These are phyloP conservation scores for Ailanthus altissimus DNA, from an alignment of 345 rosid genomes.

Conservation along the genomic window DNA sequence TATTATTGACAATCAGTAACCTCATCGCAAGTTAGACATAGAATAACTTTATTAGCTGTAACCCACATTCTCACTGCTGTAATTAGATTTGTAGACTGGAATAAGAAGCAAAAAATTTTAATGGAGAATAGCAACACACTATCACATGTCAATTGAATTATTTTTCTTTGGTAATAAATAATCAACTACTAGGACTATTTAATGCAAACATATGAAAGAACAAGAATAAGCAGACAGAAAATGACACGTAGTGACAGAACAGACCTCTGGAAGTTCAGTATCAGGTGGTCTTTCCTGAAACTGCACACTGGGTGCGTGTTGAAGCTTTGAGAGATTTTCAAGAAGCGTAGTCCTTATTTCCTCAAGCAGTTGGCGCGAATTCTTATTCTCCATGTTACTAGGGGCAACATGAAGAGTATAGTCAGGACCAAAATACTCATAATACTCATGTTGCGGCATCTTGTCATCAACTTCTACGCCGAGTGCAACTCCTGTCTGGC, in stretches of 20 bases:
- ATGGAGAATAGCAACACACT: background rate
- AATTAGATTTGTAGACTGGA: background rate
- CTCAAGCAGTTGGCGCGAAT: conserved; percentile 69
- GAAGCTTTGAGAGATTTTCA: conserved; percentile 84
- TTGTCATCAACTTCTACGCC: conserved; percentile 67
- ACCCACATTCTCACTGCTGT: background rate
- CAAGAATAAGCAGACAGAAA: background rate
- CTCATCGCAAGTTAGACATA: background rate
- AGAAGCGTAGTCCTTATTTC: conserved; percentile 82
- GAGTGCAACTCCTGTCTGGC: conserved; percentile 68
- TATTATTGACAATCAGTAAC: conserved; percentile 17
- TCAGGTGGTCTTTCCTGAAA: conserved; percentile 92
- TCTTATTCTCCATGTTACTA: conserved; percentile 70
- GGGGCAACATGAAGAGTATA: conserved; percentile 71
- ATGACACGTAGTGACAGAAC: conserved; percentile 14
- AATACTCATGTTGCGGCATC: conserved; percentile 70
- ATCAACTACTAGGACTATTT: background rate
- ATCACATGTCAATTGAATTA: background rate
- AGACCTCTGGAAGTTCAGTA: conserved; percentile 74
- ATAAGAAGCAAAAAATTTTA: background rate
- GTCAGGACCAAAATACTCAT: conserved; percentile 68
- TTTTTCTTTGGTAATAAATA: background rate
- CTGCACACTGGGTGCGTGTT: conserved; percentile 96
- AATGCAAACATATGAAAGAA: background rate
- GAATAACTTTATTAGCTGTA: background rate